Conservation (phyloP, 2,329 filamentous ascomycete species). For the Dothidotthia symphoricarpi region DNA sequence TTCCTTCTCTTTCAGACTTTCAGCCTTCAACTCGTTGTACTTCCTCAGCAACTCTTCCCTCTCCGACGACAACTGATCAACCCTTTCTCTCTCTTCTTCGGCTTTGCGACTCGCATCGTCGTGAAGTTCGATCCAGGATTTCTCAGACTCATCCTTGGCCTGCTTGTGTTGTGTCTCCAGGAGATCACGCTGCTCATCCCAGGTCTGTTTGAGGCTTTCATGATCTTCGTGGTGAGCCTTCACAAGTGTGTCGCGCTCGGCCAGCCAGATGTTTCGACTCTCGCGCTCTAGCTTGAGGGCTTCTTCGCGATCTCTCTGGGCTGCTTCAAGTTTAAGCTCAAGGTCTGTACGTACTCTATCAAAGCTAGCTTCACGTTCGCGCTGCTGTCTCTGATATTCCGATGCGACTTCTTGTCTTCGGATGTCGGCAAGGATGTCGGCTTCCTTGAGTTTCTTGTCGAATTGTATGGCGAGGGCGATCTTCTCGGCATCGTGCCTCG, state of each 20-base stretch:
- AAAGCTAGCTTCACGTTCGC: conserved; percentile 45
- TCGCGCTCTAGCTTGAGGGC: conserved; percentile 49
- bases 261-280: conserved; percentile 49
- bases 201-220: conserved; percentile 51
- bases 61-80: conserved; percentile 33
- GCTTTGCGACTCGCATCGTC: conserved; percentile 36
- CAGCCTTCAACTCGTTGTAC: conserved; percentile 32
- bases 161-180: conserved; percentile 35
- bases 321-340: conserved; percentile 40
- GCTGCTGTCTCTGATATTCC: conserved; percentile 35
- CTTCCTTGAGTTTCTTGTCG: conserved; percentile 46
- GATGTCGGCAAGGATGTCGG: conserved; percentile 50
- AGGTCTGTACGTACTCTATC: conserved; percentile 45
- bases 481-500: conserved; percentile 41
- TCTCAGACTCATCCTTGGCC: conserved; percentile 47
- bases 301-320: conserved; percentile 47
- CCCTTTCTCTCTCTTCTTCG: conserved; percentile 33
- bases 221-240: conserved; percentile 51
- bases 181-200: conserved; percentile 54
- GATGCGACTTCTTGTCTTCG: conserved; percentile 48
- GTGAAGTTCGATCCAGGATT: conserved; percentile 46
- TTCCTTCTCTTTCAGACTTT: conserved; percentile 40
- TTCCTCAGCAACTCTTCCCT: conserved; percentile 37
- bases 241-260: conserved; percentile 40
- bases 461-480: conserved; percentile 43